Conservation (phyloP, 257 asterid genomes). For the Ballota nigra region DNA sequence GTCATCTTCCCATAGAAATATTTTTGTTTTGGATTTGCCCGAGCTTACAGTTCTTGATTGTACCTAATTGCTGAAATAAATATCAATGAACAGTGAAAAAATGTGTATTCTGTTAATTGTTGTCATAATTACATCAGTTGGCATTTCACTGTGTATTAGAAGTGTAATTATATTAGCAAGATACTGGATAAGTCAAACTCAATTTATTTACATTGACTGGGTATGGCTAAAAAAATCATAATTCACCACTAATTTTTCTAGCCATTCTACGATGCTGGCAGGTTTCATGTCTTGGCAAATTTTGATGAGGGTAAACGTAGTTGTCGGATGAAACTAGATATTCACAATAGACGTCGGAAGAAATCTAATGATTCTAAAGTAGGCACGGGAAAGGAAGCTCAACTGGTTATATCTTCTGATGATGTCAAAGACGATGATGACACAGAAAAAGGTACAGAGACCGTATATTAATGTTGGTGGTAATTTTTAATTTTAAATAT, state of each 20-base stretch:
- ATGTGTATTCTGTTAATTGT: background rate
- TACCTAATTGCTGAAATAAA: background rate
- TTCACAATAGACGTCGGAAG: conserved; percentile 85
- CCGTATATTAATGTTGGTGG: background rate
- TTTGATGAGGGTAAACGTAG: conserved; percentile 94
- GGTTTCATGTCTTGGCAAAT: conserved; percentile 79
- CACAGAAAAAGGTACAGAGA: conserved; percentile 52
- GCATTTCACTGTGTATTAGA: background rate
- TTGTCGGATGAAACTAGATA: conserved; percentile 83
- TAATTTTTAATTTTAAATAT: background rate
- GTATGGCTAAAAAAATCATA: background rate
- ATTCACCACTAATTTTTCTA: background rate
- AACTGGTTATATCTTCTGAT: conserved; percentile 39
- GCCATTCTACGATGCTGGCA: conserved; percentile 33
- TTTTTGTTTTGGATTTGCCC: no score
- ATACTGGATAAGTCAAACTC: background rate
- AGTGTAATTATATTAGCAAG: background rate
- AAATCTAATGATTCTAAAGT: conserved; percentile 60
- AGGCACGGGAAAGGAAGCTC: conserved; percentile 44
- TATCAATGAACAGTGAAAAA: background rate
- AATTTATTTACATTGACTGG: background rate
- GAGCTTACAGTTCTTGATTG: background rate
- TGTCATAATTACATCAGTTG: background rate
- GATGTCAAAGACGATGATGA: conserved; percentile 65
- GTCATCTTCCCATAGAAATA: background rate